These are phyloP conservation scores for Pogostemon cablin DNA, from an alignment of 257 asterid genomes.

Conservation along the genomic window DNA sequence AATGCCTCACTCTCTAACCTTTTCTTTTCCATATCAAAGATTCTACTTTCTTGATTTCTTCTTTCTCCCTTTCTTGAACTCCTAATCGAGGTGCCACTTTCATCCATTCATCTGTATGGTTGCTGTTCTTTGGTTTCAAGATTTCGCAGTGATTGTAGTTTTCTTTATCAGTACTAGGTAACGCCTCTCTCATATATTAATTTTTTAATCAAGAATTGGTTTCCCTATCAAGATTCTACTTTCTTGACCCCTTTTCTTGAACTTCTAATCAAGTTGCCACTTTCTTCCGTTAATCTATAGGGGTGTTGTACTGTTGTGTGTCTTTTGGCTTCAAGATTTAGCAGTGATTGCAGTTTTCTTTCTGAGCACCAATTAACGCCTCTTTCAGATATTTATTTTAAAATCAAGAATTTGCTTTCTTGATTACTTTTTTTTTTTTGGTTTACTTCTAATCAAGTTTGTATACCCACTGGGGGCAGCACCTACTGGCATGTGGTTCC, in stretches of 20 bases:
- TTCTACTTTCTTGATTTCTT: neutral
- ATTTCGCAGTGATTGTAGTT: neutral
- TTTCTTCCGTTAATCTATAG: conserved; percentile 6
- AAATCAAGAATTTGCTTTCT: conserved; percentile 4
- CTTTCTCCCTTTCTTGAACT: neutral
- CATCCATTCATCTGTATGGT: conserved; percentile 12
- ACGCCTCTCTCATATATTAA: conserved; percentile 15
- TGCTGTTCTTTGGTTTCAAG: neutral
- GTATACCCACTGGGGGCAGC: conserved; percentile 92
- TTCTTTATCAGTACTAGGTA: neutral
- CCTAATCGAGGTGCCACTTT: conserved; percentile 16
- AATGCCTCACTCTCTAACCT: conserved; percentile 20
- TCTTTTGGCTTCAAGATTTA: conserved; percentile 11
- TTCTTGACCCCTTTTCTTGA: neutral
- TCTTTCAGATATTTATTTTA: conserved; percentile 1
- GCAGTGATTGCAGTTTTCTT: neutral
- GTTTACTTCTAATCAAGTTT: conserved; percentile 84
- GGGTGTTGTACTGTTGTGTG: neutral
- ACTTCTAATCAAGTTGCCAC: conserved; percentile 9
- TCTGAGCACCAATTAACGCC: conserved; percentile 8
- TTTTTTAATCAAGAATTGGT: neutral
- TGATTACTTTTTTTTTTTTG: conserved; percentile 13
- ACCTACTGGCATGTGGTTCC: conserved; percentile 82
- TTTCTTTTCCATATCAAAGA: neutral
- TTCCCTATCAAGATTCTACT: neutral